phyloP scores from a whole-genome alignment of 2,329 filamentous ascomycete genomes.

The Ascosphaera pollenicola region DNA sequence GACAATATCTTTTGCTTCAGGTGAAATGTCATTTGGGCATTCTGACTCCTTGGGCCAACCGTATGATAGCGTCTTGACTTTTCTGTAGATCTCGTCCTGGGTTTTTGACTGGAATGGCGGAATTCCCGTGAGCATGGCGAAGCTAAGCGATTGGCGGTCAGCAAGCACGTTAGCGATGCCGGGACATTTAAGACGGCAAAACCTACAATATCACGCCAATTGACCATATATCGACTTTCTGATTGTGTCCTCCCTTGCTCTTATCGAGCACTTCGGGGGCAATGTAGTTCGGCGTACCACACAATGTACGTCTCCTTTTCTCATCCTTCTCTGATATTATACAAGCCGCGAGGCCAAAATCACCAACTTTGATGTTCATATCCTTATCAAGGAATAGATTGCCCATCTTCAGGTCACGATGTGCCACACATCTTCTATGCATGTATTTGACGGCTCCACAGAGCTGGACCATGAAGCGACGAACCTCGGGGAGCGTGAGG shows the following conservation, averaged over 20 bases:
- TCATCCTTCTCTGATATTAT: conserved; percentile 80
- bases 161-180: too few relatives aligned
- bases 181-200: background rate
- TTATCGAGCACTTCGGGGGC: conserved; percentile 91
- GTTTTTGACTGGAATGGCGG: conserved; percentile 76
- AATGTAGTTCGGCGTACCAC: conserved; percentile 95
- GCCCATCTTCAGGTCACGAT: conserved; percentile 92
- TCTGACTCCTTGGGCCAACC: conserved; percentile 26
- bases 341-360: conserved; percentile 86
- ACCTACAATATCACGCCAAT: conserved; percentile 84
- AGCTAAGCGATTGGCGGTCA: conserved; percentile 27
- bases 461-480: conserved; percentile 84
- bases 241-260: conserved; percentile 82
- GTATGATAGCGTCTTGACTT: conserved; percentile 25
- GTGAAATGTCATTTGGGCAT: conserved; percentile 23
- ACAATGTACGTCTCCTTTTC: conserved; percentile 71
- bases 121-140: conserved; percentile 89
- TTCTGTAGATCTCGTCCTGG: conserved; percentile 29
- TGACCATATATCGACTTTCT: conserved; percentile 97
- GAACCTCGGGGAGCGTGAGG: conserved; percentile 79
- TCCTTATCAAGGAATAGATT: conserved; percentile 86
- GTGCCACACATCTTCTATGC: conserved; percentile 86
- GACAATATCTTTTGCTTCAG: conserved; percentile 27
- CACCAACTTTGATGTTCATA: conserved; percentile 97
- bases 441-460: conserved; percentile 96